phyloP scores from a whole-genome alignment of 1,139 yeast species.

The Lizanozyma gosingica region DNA sequence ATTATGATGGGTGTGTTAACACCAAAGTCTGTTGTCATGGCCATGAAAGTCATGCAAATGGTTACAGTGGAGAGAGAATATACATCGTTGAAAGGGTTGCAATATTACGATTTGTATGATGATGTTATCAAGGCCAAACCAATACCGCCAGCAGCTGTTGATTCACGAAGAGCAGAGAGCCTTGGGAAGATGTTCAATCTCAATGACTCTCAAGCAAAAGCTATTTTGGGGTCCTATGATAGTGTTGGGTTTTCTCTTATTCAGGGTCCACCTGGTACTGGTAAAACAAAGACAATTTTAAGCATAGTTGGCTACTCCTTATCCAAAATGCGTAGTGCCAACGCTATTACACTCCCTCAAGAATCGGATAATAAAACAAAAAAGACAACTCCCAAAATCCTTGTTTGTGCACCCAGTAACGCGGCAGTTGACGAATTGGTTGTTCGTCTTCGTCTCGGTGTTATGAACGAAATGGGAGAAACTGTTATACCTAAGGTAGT shows the following conservation, averaged over 20 bases:
- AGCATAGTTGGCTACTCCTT: constrained; percentile 82
- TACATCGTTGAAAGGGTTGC: constrained; percentile 72
- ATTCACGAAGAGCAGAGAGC: constrained; percentile 25
- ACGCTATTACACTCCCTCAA: constrained; percentile 27
- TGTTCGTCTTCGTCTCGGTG: constrained; percentile 72
- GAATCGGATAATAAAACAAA: constrained; percentile 5
- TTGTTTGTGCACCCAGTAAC: constrained; percentile 96
- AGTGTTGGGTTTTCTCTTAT: constrained; percentile 77
- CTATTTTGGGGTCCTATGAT: constrained; percentile 65
- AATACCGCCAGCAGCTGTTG: constrained; percentile 26
- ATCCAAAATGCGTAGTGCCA: constrained; percentile 17
- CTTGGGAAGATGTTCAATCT: constrained; percentile 46
- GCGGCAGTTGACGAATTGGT: constrained; percentile 98
- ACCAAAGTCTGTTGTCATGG: constrained; percentile 56
- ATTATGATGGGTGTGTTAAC: constrained; percentile 47
- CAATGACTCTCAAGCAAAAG: constrained; percentile 84
- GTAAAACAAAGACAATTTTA: constrained; percentile 92
- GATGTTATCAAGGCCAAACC: constrained; percentile 64
- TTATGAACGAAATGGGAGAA: constrained; percentile 50
- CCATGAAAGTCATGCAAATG: constrained; percentile 75
- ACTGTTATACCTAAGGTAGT: constrained; percentile 61
- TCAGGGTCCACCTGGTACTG: constrained; percentile 99
- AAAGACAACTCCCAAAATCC: constrained; percentile 29
- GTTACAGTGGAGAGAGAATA: constrained; percentile 90
- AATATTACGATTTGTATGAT: constrained; percentile 64